phyloP scores from a whole-genome alignment of 1,284 basidiomycete genomes.

The Malassezia globosa region DNA sequence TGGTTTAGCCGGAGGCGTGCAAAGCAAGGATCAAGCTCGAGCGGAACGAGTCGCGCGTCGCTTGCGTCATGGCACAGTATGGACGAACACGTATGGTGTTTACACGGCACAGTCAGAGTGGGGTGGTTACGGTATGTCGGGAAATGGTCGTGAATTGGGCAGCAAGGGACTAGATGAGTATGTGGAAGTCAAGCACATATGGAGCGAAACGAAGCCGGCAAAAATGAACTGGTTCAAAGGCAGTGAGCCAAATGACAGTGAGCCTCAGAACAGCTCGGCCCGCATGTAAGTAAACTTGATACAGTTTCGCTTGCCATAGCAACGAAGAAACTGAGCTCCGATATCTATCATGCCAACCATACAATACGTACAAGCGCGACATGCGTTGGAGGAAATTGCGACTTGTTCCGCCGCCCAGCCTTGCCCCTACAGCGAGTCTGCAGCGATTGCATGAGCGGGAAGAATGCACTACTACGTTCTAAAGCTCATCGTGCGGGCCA shows the following conservation, averaged over 20 bases:
- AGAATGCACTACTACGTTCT: slow-evolving; percentile 9
- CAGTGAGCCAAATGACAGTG: not conserved
- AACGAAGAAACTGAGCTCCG: too few relatives aligned
- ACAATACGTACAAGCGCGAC: too few relatives aligned
- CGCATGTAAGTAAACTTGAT: too few relatives aligned
- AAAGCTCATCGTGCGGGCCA: slow-evolving; percentile 39
- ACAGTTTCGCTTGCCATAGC: too few relatives aligned
- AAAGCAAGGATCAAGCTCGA: slow-evolving; percentile 27
- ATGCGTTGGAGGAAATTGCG: too few relatives aligned
- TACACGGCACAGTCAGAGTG: slow-evolving; percentile 44
- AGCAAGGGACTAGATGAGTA: slow-evolving; percentile 43
- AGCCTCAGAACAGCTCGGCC: not conserved
- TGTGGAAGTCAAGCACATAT: slow-evolving; percentile 42
- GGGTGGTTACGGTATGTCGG: slow-evolving; percentile 44
- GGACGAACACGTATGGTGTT: slow-evolving; percentile 42
- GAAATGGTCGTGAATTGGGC: slow-evolving; percentile 44
- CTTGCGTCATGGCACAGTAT: slow-evolving; percentile 43
- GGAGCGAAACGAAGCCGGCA: slow-evolving; percentile 33
- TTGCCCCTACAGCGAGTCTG: not conserved
- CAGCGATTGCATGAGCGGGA: too few relatives aligned
- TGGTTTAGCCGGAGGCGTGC: slow-evolving; percentile 43
- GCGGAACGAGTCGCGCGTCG: slow-evolving; percentile 36
- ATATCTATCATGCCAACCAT: too few relatives aligned
- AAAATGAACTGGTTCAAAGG: slow-evolving; percentile 42
- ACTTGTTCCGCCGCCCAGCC: too few relatives aligned